These are phyloP conservation scores for Eutrema japonicum DNA, from an alignment of 345 rosid genomes.

Conservation along the genomic window DNA sequence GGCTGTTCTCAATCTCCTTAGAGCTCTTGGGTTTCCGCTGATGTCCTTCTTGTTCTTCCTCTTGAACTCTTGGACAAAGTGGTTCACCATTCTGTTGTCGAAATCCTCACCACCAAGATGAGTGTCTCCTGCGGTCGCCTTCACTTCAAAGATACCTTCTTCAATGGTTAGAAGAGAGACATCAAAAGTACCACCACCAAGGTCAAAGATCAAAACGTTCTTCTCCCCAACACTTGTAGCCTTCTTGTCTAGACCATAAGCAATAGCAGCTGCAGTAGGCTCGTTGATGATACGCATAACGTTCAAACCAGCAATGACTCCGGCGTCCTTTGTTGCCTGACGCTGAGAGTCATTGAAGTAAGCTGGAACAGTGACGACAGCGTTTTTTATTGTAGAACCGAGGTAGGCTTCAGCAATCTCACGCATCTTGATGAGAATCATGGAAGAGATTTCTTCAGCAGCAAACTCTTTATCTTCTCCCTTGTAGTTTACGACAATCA, in stretches of 20 bases:
- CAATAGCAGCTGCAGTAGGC: slow-evolving; percentile 84
- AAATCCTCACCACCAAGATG: slow-evolving; percentile 82
- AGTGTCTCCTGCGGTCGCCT: slow-evolving; percentile 79
- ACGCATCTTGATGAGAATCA: slow-evolving; percentile 82
- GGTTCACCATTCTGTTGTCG: slow-evolving; percentile 73
- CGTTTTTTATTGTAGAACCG: slow-evolving; percentile 60
- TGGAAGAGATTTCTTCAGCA: slow-evolving; percentile 78
- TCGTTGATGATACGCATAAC: slow-evolving; percentile 77
- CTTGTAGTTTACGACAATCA: slow-evolving; percentile 64
- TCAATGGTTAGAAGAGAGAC: slow-evolving; percentile 74
- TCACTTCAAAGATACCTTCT: slow-evolving; percentile 76
- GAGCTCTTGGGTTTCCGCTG: slow-evolving; percentile 65
- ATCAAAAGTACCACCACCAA: slow-evolving; percentile 78
- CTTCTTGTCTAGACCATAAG: slow-evolving; percentile 78
- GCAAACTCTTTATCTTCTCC: slow-evolving; percentile 70
- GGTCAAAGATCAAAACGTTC: slow-evolving; percentile 67
- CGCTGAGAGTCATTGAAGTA: slow-evolving; percentile 77
- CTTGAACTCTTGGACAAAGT: slow-evolving; percentile 75
- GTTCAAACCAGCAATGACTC: slow-evolving; percentile 72
- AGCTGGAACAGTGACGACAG: slow-evolving; percentile 76
- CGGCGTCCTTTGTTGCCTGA: slow-evolving; percentile 75
- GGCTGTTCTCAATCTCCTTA: slow-evolving; percentile 71
- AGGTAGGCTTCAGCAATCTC: slow-evolving; percentile 79
- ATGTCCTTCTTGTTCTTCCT: slow-evolving; percentile 78
- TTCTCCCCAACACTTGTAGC: slow-evolving; percentile 71